Base-by-base conservation (phyloP, 345 rosid genomes). In the Citropsis articulata region DNA sequence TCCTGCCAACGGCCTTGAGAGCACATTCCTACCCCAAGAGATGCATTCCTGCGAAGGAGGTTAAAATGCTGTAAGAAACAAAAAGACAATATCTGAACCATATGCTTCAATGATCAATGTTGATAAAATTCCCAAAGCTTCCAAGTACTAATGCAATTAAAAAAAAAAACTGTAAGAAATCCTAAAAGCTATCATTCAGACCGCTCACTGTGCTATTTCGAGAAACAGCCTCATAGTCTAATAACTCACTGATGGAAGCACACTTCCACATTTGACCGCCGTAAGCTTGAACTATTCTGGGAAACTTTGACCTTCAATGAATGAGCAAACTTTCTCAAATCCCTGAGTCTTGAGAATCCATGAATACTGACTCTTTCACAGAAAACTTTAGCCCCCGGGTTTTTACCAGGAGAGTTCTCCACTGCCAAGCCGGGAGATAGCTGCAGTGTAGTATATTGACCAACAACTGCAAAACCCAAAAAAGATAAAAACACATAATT, bases 191-290 rank as follows among this genome's bases (percentile, higher is more conserved):
- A 27, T 63, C 19, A 27, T 63, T 62, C 64, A 25, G 13, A 42
- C 6, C 8, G 4, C 4, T 65, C 24, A 16, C 4, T 60, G 14
- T 42, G 73, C 33, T 28, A 69, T 48, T 70, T 50, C 16, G 2
- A n/a, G 60, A 53, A 53, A 53, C 22, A 60, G 36, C 28, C 28
- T 60, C 13, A 57, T 48, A 19, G n/a, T 36, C 55, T 25, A 78
- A 77, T 21, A 31, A 80, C 90, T 81, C 72, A 95, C 99, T 94
- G 81, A 68, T 95, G 98, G 83, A 95, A 93, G 85, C 99, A 95
- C 78, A 91, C 88, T 69, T 90, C 98, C 12, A 90, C 63, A 64
- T 76, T 87, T 9, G 87, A 77, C 45, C 83, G 73, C 73, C 83
- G 85, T 40, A 59, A 64, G 64, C 78, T 80, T 45, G 91, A 83